These are phyloP conservation scores for Dimargaris cristalligena DNA, from an alignment of 192 early-diverging fungal species.

Conservation along the genomic window DNA sequence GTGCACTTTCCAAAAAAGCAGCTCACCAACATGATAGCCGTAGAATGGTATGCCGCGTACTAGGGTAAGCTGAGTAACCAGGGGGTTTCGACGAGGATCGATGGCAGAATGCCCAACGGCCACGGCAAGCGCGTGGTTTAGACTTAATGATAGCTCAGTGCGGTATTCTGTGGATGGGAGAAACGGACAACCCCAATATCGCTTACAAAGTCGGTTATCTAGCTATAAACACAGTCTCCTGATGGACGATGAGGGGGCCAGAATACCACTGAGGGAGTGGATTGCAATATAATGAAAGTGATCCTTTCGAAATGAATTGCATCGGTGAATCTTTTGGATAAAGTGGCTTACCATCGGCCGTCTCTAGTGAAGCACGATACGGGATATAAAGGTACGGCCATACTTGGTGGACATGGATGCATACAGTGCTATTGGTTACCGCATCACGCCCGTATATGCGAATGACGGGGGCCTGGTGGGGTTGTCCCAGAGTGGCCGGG, in stretches of 20 bases:
- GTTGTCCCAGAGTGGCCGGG: slow-evolving; percentile 18
- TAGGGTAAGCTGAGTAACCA: slow-evolving; percentile 48
- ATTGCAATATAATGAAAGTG: too few species aligned
- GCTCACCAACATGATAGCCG: slow-evolving; percentile 56
- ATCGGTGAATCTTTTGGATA: background rate
- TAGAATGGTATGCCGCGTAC: slow-evolving; percentile 78
- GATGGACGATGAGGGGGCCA: too few species aligned
- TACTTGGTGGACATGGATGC: slow-evolving; percentile 73
- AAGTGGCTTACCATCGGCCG: slow-evolving; percentile 5
- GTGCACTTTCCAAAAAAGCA: slow-evolving; percentile 60
- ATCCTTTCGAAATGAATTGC: background rate
- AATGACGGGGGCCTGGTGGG: slow-evolving; percentile 33
- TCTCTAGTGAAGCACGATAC: slow-evolving; percentile 32
- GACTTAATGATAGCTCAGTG: slow-evolving; percentile 21
- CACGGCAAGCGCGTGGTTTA: slow-evolving; percentile 53
- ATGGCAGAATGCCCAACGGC: slow-evolving; percentile 20
- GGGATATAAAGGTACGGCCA: slow-evolving; percentile 69
- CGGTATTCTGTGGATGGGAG: too few species aligned
- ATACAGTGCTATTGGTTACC: slow-evolving; percentile 43
- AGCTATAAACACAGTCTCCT: too few species aligned
- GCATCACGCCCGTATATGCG: slow-evolving; percentile 64
- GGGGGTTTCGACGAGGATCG: slow-evolving; percentile 15
- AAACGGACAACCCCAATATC: too few species aligned
- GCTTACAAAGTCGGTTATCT: too few species aligned
- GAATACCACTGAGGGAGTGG: too few species aligned